These are phyloP conservation scores for Entamoeba moshkovskii DNA, from an alignment of 208 protist species.

Conservation along the genomic window DNA sequence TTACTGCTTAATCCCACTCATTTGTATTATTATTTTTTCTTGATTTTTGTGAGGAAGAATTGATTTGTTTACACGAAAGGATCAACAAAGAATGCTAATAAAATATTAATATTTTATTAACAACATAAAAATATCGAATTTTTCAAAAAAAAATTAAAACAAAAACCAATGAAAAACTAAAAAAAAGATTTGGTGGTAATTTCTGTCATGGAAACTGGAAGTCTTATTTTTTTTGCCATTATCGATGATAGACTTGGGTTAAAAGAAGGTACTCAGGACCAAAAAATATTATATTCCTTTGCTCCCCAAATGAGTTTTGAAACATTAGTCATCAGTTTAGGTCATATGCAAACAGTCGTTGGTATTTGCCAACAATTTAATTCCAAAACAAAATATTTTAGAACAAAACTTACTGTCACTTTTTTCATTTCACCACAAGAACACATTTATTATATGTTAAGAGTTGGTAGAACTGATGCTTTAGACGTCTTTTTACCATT, in stretches of 20 bases:
- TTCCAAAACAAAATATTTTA: background rate
- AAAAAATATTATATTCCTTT: background rate
- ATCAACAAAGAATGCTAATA: too few species aligned
- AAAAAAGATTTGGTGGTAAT: too few species aligned
- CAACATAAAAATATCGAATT: too few species aligned
- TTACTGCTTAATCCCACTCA: too few species aligned
- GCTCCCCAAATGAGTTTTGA: background rate
- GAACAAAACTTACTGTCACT: background rate
- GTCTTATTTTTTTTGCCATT: background rate
- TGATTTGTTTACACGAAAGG: too few species aligned
- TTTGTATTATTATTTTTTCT: too few species aligned
- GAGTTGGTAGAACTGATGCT: background rate
- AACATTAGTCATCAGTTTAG: background rate
- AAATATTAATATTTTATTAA: too few species aligned
- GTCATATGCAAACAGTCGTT: background rate
- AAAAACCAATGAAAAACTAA: too few species aligned
- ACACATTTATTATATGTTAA: background rate
- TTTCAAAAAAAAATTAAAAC: too few species aligned
- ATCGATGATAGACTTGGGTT: background rate
- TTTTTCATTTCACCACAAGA: background rate
- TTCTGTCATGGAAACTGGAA: background rate
- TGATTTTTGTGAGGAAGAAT: too few species aligned
- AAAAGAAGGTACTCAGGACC: background rate
- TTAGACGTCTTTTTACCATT: background rate
- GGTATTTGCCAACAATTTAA: background rate